These are phyloP conservation scores for Dactylella cylindrospora DNA, from an alignment of 2,329 filamentous ascomycete genomes.

Conservation along the genomic window DNA sequence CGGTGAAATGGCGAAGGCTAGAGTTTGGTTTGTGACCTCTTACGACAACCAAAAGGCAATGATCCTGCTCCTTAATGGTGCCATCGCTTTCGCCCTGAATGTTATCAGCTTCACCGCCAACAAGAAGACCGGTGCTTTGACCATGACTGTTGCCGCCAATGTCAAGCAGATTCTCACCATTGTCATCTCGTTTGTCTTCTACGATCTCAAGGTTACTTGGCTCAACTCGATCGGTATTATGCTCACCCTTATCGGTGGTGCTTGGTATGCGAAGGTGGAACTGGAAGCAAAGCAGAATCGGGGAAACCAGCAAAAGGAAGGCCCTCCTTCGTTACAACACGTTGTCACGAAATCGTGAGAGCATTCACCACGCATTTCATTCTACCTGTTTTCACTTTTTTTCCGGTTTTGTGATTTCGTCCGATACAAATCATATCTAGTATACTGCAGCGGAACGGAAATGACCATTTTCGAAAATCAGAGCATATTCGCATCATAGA, in stretches of 20 bases:
- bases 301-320: slow-evolving; percentile 34
- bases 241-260: slow-evolving; percentile 60
- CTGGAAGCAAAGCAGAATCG: slow-evolving; percentile 51
- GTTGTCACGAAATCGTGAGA: slow-evolving; percentile 39
- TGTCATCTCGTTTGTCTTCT: slow-evolving; percentile 59
- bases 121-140: slow-evolving; percentile 61
- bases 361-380: too few relatives aligned
- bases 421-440: slow-evolving; percentile 31
- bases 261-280: slow-evolving; percentile 61
- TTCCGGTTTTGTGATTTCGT: slow-evolving; percentile 20
- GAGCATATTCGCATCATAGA: slow-evolving; percentile 41
- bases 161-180: slow-evolving; percentile 63
- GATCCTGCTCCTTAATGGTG: slow-evolving; percentile 58
- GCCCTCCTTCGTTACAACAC: slow-evolving; percentile 25
- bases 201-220: slow-evolving; percentile 57
- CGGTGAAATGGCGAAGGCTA: slow-evolving; percentile 58
- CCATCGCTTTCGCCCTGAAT: slow-evolving; percentile 61
- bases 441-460: slow-evolving; percentile 38
- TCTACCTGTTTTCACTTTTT: background rate
- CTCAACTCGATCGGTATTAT: slow-evolving; percentile 59
- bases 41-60: slow-evolving; percentile 46
- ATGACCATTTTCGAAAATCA: slow-evolving; percentile 21
- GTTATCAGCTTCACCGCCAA: slow-evolving; percentile 63
- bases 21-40: slow-evolving; percentile 38
- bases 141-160: slow-evolving; percentile 64